Conservation (phyloP, 805 yeast genomes). For the Torulaspora indica region DNA sequence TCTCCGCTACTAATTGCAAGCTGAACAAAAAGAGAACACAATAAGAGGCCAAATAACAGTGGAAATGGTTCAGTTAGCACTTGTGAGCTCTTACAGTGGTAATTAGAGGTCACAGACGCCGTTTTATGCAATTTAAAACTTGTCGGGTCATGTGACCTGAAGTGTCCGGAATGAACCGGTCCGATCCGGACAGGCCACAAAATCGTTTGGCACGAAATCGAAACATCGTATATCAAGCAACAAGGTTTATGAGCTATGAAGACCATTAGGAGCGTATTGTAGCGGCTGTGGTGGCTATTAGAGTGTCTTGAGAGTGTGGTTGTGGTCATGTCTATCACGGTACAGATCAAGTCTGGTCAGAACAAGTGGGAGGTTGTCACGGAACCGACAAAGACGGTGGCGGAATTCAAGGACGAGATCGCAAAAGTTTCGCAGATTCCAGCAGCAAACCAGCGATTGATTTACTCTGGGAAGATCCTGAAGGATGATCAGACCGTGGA, state of each 20-base stretch:
- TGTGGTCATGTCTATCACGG: constrained; percentile 24
- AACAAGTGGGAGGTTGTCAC: constrained; percentile 67
- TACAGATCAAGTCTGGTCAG: constrained; percentile 55
- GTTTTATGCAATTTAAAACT: no score
- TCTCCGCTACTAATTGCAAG: background rate
- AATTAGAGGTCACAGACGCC: no score
- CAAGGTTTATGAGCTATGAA: background rate
- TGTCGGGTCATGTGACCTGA: background rate
- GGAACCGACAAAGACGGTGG: constrained; percentile 50
- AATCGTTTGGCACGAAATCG: background rate
- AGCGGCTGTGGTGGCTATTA: background rate
- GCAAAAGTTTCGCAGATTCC: constrained; percentile 61
- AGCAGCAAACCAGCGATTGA: constrained; percentile 76
- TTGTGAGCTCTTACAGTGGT: no score
- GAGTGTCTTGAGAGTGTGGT: background rate
- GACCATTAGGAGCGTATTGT: background rate
- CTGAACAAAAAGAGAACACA: background rate
- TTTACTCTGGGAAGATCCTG: constrained; percentile 89
- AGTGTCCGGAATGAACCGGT: background rate
- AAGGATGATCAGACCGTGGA: constrained; percentile 75
- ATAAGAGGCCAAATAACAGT: background rate
- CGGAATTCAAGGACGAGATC: constrained; percentile 62
- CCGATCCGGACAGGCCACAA: background rate
- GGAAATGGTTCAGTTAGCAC: background rate
- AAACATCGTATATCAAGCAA: constrained; percentile 1